Evolutionary conservation across 1,284 basidiomycete species (phyloP), one percentile per base, ranked within the genome.

Genomic region (Rhodotorula sp.): DNA sequence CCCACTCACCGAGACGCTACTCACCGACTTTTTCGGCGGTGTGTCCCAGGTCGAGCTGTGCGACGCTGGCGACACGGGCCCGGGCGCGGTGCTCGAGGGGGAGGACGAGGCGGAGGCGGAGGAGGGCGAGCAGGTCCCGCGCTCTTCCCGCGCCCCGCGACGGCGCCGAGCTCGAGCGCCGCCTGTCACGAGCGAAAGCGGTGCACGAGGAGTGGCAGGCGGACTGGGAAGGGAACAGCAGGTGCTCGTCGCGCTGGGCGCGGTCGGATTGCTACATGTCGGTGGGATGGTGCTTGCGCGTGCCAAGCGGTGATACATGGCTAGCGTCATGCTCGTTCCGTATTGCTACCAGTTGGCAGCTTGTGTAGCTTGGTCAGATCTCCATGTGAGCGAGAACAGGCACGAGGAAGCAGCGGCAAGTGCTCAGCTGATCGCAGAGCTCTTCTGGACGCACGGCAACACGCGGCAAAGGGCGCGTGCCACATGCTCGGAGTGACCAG

Each of bases 1-100:
- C n/a, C 83, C 87, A 3, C 84, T 94, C 16, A 82, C 85, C 57
- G 81, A 88, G n/a, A 87, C 91, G 0, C 87, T 89, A 23, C 86
- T 98, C 72, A 97, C 95, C 7, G 95, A 98, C 82, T 99, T 99
- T 81, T 93, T 99, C 77, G 96, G 96, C 4, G 93, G 91, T 1
- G 92, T 97, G 14, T 86, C 91, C 5, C 89, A 91, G 70, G 92
- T 91, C 0, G 92, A 97, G 53, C 46, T 72, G 45, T 23, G 27
- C 5, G 34, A 25, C 7, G n/a, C 34, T 0, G 25, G 2, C 19
- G 46, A 17, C 0, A 25, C 14, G 9, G 19, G 1, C 23, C 13
- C 56, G 3, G 27, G 16, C 21, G 19, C 46, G 25, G 42, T 21
- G 25, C 10, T 13, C 13, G 27, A n/a, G 1, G 54, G 2, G n/a